Evolutionary conservation across 2,329 filamentous ascomycete genomes (phyloP), one percentile per base, ranked within the genome.

Genomic region (Aspergillus novoparasiticus): DNA sequence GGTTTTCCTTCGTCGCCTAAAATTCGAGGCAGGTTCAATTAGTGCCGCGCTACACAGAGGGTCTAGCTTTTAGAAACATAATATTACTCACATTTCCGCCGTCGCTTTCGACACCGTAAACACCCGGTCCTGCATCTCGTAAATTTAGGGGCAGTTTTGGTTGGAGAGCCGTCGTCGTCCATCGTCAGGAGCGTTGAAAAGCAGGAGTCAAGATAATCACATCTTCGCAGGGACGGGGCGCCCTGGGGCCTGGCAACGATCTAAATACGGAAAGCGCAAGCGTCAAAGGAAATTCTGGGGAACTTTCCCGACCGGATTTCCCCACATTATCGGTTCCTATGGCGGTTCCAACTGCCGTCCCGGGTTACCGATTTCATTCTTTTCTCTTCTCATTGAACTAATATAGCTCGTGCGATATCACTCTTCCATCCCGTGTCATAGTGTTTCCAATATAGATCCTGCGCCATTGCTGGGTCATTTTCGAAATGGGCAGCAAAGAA

Each of bases 1-100:
- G 84, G 84, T 66, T 83, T 85, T 16, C 73, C 73, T 71, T 85
- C 84, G 62, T 85, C 83, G 63, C 84, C 83, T 85, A 61, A 23
- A 36, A 26, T 19, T 26, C 50, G 61, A n/a, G 26, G 30, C 8
- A 28, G 26, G 23, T 26, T 16, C 14, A 2, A 50, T 19, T 14
- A 48, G 45, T 28, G 45, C 23, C 45, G 23, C 45, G 23, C 45
- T 48, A 48, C 45, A 48, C 26, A 10, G 39, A 41, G 6, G 16
- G 3, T 30, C 26, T 30, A 10, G 8, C 11, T 2, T 28, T 26
- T 26, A 5, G 2, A 28, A 30, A 39, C 43, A 8, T 32, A 45
- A 4, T 19, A 41, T 21, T 51, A 73, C 78, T 66, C 71, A 83
- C 82, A 84, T 73, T 84, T 85, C 36, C 82, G 77, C 54, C 83